Percentiles rank a stretch among this genome's conserved stretches.
These are phyloP conservation scores for Silene coronaria DNA, from an alignment of 179 eudicot genomes.

Conservation along the genomic window DNA sequence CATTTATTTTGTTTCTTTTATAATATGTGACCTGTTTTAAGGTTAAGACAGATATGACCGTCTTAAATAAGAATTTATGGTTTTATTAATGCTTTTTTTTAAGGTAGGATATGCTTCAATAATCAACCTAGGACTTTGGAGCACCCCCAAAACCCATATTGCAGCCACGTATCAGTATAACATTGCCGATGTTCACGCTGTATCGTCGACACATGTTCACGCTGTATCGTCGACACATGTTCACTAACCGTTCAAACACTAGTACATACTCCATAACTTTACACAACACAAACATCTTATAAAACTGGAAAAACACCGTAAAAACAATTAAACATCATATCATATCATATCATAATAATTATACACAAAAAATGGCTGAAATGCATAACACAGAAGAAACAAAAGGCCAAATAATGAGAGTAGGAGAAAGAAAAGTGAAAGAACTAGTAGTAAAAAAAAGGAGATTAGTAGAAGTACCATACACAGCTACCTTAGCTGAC, in stretches of 20 bases:
- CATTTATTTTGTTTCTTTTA: too few species aligned
- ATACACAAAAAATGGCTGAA: slow-evolving; percentile 20
- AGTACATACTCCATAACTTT: background rate
- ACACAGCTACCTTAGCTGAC: slow-evolving; percentile 70
- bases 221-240: background rate
- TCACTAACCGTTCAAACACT: background rate
- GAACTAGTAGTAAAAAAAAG: slow-evolving; percentile 46
- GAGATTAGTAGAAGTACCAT: slow-evolving; percentile 82
- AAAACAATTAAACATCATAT: background rate
- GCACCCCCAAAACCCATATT: background rate
- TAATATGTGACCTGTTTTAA: too few species aligned
- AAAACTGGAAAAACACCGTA: too few species aligned
- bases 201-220: background rate
- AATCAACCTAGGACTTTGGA: too few species aligned
- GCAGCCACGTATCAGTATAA: background rate
- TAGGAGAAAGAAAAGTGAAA: slow-evolving; percentile 45
- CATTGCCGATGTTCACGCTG: background rate
- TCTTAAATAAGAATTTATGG: too few species aligned
- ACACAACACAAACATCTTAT: background rate
- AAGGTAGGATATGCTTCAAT: too few species aligned
- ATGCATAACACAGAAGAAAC: background rate
- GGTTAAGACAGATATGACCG: too few species aligned
- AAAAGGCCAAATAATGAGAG: slow-evolving; percentile 12
- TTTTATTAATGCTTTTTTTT: too few species aligned
- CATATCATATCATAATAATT: too few species aligned